Percentiles rank a stretch among this genome's conserved stretches.
These are phyloP conservation scores for Brassica nigra DNA, from an alignment of 345 rosid species.

Conservation along the genomic window DNA sequence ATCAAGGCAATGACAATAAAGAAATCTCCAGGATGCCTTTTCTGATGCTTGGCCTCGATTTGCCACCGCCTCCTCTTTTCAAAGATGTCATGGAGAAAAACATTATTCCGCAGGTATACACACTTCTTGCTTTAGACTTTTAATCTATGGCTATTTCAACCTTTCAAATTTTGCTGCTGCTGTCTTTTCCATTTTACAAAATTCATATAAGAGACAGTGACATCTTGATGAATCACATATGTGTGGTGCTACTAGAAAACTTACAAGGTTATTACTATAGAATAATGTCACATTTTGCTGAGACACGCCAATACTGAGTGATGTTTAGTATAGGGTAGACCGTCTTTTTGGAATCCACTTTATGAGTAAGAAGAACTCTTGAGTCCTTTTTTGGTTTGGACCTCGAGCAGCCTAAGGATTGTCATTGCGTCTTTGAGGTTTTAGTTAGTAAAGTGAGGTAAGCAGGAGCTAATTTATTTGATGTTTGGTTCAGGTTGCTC, in stretches of 20 bases:
- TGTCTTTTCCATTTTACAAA: not conserved
- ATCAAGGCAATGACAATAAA: conserved; percentile 52
- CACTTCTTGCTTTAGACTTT: conserved; percentile 8
- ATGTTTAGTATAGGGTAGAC: not conserved
- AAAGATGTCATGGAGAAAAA: conserved; percentile 99
- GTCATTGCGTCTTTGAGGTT: not conserved
- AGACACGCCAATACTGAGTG: not conserved
- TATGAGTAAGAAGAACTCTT: conserved; percentile 2
- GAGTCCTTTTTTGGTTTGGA: not conserved
- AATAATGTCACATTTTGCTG: not conserved
- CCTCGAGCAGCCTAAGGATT: not conserved
- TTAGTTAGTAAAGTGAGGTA: not conserved
- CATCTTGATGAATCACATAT: not conserved
- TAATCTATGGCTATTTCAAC: not conserved
- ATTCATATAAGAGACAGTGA: conserved; percentile 3
- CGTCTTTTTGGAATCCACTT: conserved; percentile 1
- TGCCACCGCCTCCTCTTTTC: conserved; percentile 98
- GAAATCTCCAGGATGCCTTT: conserved; percentile 84
- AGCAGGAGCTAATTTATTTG: conserved; percentile 19
- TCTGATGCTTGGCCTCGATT: conserved; percentile 97
- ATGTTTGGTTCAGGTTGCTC: conserved; percentile 66
- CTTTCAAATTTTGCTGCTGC: conserved; percentile 9
- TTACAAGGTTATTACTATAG: not conserved
- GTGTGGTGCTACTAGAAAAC: not conserved
- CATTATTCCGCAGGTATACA: conserved; percentile 89